Conservation (phyloP, 345 rosid species). For the Citrus cavaleriei region DNA sequence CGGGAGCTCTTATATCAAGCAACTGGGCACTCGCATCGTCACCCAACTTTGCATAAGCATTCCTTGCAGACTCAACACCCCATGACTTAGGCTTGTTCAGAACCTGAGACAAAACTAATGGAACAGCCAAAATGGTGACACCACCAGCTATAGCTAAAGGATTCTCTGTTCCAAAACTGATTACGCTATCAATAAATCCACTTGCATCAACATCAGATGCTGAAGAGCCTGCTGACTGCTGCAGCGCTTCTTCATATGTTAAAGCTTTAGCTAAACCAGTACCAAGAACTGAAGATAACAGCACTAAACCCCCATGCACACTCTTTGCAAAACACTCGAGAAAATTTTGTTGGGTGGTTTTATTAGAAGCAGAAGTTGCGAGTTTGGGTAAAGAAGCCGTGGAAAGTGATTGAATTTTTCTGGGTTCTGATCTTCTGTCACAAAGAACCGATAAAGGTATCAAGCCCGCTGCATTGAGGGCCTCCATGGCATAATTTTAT, state of each 20-base stretch:
- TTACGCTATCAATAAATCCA: constrained; percentile 41
- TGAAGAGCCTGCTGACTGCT: constrained; percentile 41
- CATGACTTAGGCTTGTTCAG: constrained; percentile 59
- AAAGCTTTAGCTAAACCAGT: constrained; percentile 56
- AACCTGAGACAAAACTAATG: constrained; percentile 63
- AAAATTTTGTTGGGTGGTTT: constrained; percentile 19
- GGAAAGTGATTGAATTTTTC: constrained; percentile 38
- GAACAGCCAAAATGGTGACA: constrained; percentile 57
- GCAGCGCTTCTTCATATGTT: constrained; percentile 80
- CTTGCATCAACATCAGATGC: constrained; percentile 41
- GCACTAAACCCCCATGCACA: constrained; percentile 54
- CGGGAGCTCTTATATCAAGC: constrained; percentile 71
- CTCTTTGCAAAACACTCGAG: constrained; percentile 41
- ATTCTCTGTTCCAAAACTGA: constrained; percentile 61
- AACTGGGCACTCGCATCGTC: constrained; percentile 64
- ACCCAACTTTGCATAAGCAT: constrained; percentile 71
- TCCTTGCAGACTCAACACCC: constrained; percentile 81
- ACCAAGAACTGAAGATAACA: constrained; percentile 59
- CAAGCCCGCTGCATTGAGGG: constrained; percentile 67
- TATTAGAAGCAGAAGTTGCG: constrained; percentile 20
- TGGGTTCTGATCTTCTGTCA: constrained; percentile 52
- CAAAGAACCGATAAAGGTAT: constrained; percentile 63
- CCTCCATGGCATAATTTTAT: constrained; percentile 69
- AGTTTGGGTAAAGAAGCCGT: constrained; percentile 33
- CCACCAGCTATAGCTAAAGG: constrained; percentile 72